These are phyloP conservation scores for Xenoacremonium recifei DNA, from an alignment of 2,329 filamentous ascomycete genomes.

Conservation along the genomic window DNA sequence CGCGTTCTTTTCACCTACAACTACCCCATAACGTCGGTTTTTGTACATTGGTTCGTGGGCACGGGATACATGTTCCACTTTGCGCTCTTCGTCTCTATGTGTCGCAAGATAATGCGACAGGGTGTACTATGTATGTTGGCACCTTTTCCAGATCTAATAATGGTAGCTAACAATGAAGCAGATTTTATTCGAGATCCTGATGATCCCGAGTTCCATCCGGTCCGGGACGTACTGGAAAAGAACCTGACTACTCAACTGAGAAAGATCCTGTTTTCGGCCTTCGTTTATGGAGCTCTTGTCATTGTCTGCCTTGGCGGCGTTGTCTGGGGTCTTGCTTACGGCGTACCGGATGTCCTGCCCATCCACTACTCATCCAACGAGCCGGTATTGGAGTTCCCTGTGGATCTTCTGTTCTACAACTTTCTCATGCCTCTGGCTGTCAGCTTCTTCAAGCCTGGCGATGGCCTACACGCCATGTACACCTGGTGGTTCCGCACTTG, in stretches of 20 bases:
- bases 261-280: conserved; percentile 93
- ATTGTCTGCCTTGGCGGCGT: conserved; percentile 92
- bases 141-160: not conserved
- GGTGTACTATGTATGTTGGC: conserved; percentile 80
- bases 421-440: conserved; percentile 89
- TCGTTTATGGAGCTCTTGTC: conserved; percentile 92
- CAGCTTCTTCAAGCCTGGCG: conserved; percentile 79
- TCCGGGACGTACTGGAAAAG: conserved; percentile 92
- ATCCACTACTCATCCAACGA: conserved; percentile 93
- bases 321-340: conserved; percentile 80
- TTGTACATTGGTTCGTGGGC: conserved; percentile 98
- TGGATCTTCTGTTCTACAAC: conserved; percentile 95
- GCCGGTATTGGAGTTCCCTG: conserved; percentile 88
- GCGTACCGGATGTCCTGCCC: conserved; percentile 72
- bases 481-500: conserved; percentile 95
- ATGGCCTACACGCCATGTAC: conserved; percentile 81
- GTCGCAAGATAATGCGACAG: conserved; percentile 92
- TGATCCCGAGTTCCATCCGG: conserved; percentile 96
- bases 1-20: conserved; percentile 74
- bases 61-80: conserved; percentile 99
- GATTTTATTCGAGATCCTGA: conserved; percentile 98
- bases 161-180: conserved; percentile 33
- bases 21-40: conserved; percentile 85
- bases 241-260: conserved; percentile 89
- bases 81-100: conserved; percentile 97